These are phyloP conservation scores for Globisporangium orthogonon DNA, from an alignment of 352 stramenopile genomes.

Conservation along the genomic window DNA sequence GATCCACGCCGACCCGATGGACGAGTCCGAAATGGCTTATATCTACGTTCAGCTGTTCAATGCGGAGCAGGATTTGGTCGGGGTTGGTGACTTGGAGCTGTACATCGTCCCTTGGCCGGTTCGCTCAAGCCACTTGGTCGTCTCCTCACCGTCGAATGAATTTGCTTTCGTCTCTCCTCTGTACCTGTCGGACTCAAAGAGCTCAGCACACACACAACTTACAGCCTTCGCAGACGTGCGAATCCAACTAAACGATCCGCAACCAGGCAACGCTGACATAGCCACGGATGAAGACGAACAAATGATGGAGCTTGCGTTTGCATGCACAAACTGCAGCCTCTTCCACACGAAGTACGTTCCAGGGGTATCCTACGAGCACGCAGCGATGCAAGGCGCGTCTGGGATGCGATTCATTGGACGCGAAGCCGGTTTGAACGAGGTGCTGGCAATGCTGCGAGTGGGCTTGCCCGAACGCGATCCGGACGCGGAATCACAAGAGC, in stretches of 20 bases:
- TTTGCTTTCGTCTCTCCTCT: not conserved
- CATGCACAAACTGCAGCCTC: constrained; percentile 22
- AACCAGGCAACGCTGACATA: not conserved
- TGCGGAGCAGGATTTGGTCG: constrained; percentile 8
- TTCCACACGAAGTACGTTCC: constrained; percentile 24
- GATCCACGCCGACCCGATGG: constrained; percentile 1
- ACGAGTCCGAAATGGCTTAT: not conserved
- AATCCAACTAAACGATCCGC: not conserved
- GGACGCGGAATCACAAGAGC: not conserved
- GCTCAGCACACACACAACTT: not conserved
- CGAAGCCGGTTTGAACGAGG: constrained; percentile 10
- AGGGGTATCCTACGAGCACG: constrained; percentile 36
- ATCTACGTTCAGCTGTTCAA: constrained; percentile 11
- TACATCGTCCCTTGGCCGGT: not conserved
- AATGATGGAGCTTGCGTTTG: constrained; percentile 18
- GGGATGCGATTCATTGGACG: constrained; percentile 18
- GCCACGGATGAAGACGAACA: not conserved
- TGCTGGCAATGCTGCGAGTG: constrained; percentile 18
- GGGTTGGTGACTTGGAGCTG: not conserved
- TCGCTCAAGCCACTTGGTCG: constrained; percentile 6
- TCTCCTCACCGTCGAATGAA: not conserved
- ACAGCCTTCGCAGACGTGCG: not conserved
- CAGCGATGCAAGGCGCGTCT: constrained; percentile 14
- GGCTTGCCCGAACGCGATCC: not conserved
- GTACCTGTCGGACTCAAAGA: not conserved